phyloP scores from a whole-genome alignment of 164 flowering plant species.

The Nymphaea thermarum region DNA sequence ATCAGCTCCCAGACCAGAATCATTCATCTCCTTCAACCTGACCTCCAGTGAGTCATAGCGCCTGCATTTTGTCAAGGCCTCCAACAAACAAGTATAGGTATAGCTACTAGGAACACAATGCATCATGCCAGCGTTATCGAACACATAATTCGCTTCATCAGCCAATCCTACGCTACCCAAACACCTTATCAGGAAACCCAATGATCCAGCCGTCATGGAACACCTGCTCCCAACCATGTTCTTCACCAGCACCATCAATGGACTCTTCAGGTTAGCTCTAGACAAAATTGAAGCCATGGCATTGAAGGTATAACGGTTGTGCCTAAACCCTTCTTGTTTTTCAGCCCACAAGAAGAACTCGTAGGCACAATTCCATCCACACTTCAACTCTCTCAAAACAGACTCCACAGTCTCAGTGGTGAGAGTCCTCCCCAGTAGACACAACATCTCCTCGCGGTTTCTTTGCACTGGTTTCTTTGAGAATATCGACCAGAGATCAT shows the following conservation, averaged over 20 bases:
- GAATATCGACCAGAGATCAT: constrained; percentile 30
- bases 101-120: constrained; percentile 53
- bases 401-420: constrained; percentile 42
- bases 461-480: constrained; percentile 15
- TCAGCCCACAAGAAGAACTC: constrained; percentile 69
- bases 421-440: constrained; percentile 24
- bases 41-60: constrained; percentile 36
- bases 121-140: constrained; percentile 33
- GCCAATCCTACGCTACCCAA: constrained; percentile 55
- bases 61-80: constrained; percentile 37
- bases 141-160: constrained; percentile 48
- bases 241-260: constrained; percentile 26
- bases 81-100: constrained; percentile 71
- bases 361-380: constrained; percentile 41
- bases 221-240: constrained; percentile 32
- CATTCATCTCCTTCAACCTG: constrained; percentile 60
- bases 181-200: constrained; percentile 68
- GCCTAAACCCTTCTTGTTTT: constrained; percentile 37
- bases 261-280: constrained; percentile 41
- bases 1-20: constrained; percentile 32
- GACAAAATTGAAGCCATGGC: constrained; percentile 69
- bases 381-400: constrained; percentile 29
- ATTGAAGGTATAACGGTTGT: constrained; percentile 59
- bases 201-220: constrained; percentile 53
- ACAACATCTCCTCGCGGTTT: constrained; percentile 16